Percentiles rank a stretch among this genome's conserved stretches.
Conservation (phyloP, 805 yeast species). For the Barnettozyma botsteinii region DNA sequence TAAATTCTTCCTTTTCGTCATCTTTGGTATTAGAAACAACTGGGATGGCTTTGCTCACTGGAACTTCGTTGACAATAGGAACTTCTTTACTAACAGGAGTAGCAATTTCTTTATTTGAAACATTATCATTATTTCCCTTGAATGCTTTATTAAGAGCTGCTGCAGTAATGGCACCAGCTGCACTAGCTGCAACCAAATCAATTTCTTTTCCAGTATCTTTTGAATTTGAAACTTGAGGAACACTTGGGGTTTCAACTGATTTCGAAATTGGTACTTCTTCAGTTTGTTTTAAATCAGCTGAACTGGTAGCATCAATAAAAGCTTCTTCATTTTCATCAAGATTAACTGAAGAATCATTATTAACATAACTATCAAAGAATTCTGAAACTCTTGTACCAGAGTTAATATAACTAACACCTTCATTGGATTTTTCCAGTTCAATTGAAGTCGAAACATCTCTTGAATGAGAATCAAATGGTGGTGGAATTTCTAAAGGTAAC, state of each 20-base stretch:
- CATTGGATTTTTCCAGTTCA: conserved; percentile 5
- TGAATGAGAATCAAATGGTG: conserved; percentile 15
- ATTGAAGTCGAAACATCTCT: conserved; percentile 7
- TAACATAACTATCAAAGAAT: conserved; percentile 25
- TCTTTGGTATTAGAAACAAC: not conserved
- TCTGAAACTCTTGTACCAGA: conserved; percentile 22
- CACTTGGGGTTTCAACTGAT: not conserved
- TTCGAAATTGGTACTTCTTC: not conserved
- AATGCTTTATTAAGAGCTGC: conserved; percentile 7
- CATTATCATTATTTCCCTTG: not conserved
- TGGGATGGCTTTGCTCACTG: too few species aligned
- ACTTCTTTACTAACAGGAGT: too few species aligned
- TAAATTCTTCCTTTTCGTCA: conserved; percentile 21
- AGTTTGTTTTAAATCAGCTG: not conserved
- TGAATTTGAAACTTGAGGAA: not conserved
- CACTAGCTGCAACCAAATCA: conserved; percentile 3
- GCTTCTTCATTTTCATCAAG: conserved; percentile 1
- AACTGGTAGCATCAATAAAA: not conserved
- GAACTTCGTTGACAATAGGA: too few species aligned
- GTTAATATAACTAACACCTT: conserved; percentile 6
- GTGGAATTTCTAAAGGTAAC: conserved; percentile 25
- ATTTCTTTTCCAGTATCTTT: not conserved
- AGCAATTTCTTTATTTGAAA: too few species aligned
- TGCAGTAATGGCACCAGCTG: conserved; percentile 10
- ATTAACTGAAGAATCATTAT: conserved; percentile 6